A percentile compares a stretch with the other conserved stretches of the same genome.
Conservation (phyloP, 2,329 filamentous ascomycete species). For the Pestalotiopsis sp. region DNA sequence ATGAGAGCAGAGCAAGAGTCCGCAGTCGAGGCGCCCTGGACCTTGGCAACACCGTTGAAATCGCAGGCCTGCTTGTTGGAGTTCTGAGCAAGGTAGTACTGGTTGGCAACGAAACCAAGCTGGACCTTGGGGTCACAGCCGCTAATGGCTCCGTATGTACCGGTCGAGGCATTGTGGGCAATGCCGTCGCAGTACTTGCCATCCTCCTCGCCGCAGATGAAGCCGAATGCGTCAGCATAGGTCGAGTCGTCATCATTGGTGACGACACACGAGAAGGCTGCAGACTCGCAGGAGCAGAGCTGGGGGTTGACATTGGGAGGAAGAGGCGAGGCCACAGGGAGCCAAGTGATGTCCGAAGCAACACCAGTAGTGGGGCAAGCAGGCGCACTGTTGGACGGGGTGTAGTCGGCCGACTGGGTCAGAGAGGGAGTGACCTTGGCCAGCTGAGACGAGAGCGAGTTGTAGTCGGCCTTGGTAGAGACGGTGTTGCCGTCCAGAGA, state of each 20-base stretch:
- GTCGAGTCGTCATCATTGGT: constrained; percentile 54
- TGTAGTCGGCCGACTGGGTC: constrained; percentile 70
- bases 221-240: constrained; percentile 71
- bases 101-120: constrained; percentile 73
- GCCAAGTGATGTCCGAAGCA: constrained; percentile 64
- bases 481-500: constrained; percentile 59
- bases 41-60: constrained; percentile 68
- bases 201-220: constrained; percentile 64
- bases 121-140: constrained; percentile 74
- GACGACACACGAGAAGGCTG: constrained; percentile 71
- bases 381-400: constrained; percentile 68
- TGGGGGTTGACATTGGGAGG: constrained; percentile 79
- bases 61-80: constrained; percentile 63
- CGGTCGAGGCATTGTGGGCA: constrained; percentile 64
- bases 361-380: constrained; percentile 68
- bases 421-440: constrained; percentile 66
- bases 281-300: constrained; percentile 86
- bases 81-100: constrained; percentile 63
- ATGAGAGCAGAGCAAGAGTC: constrained; percentile 61
- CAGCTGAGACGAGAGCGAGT: constrained; percentile 70
- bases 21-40: constrained; percentile 47
- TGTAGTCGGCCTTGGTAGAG: constrained; percentile 73
- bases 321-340: constrained; percentile 64
- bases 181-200: constrained; percentile 67
- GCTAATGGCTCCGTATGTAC: constrained; percentile 74